phyloP scores from a whole-genome alignment of 163 green algal species.

The Scenedesmus sp. region DNA sequence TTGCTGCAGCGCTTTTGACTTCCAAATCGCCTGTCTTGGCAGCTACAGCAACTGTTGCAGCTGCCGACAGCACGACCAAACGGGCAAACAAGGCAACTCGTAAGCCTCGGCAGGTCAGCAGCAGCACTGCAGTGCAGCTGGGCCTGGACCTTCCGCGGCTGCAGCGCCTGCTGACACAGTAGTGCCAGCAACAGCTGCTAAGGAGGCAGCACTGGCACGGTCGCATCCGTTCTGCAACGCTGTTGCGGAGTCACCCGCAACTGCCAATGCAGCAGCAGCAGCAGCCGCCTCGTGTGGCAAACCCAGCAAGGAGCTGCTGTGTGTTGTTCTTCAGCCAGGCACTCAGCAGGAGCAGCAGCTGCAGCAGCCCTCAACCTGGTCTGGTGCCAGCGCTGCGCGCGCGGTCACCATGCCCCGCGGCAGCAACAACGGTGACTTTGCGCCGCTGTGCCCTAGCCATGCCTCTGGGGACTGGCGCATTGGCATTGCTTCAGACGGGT shows the following conservation, averaged over 20 bases:
- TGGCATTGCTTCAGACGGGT: neutral
- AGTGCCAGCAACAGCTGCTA: too few species aligned
- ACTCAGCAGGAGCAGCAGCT: neutral
- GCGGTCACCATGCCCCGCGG: neutral
- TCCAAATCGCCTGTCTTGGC: neutral
- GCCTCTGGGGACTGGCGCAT: neutral
- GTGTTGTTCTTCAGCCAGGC: neutral
- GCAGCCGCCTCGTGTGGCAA: neutral
- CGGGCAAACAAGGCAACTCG: neutral
- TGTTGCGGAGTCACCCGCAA: neutral
- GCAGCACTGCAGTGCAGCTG: neutral
- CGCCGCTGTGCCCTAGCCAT: neutral
- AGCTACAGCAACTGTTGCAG: neutral
- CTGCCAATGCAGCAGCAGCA: neutral
- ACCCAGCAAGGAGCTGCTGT: neutral
- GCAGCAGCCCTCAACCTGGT: neutral
- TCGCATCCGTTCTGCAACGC: too few species aligned
- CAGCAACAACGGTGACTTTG: conserved; percentile 8
- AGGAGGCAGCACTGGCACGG: too few species aligned
- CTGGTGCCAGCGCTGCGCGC: too few species aligned
- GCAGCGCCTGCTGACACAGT: too few species aligned
- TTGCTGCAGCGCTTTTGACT: neutral
- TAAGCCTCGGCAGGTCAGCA: neutral
- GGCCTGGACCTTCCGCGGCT: too few species aligned
- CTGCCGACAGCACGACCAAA: neutral